Evolutionary conservation across 257 asterid genomes (phyloP), one percentile per base, ranked within the genome.

Genomic region (Lantana camara): DNA sequence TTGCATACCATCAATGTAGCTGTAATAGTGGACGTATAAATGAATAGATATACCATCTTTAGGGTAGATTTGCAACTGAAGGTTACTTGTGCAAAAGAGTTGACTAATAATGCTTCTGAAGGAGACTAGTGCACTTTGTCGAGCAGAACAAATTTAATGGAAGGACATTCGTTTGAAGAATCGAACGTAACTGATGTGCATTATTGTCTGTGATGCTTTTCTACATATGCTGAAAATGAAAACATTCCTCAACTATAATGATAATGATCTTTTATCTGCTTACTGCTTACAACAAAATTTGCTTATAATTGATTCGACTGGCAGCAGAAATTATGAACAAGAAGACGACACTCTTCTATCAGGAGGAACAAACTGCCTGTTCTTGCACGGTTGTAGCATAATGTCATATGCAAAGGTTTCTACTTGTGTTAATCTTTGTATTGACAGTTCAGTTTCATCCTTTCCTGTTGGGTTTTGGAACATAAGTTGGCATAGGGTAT

Each of bases 81-180:
- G 41, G 40, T 20, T 47, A 58, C 54, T n/a, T 57, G 41, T 12
- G 41, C 29, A 29, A n/a, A 21, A 49, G 16, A 53, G 22, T 38
- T 7, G 17, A 32, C 47, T 17, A 37, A 46, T 67, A 37, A 50
- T 46, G 32, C 30, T 22, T 23, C 38, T 23, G 19, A 20, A 19
- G 35, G 37, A 35, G 56, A 16, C 52, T 47, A 27, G 41, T 57
- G 44, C 58, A 51, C 29, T 49, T 65, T n/a, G 9, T 53, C 19
- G 30, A 27, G 66, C 30, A 67, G 58, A 11, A 42, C 20, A 16
- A 27, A 40, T 32, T 24, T 22, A 19, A 11, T 45, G 19, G 14
- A 13, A 12, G 53, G 29, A 27, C 50, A 67, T 30, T 15, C 58
- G 21, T 46, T 30, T 27, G 42, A 50, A 34, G 34, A 57, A 57